Base-by-base conservation (phyloP, 192 early-diverging fungal genomes). In the Linnemannia zychae region DNA sequence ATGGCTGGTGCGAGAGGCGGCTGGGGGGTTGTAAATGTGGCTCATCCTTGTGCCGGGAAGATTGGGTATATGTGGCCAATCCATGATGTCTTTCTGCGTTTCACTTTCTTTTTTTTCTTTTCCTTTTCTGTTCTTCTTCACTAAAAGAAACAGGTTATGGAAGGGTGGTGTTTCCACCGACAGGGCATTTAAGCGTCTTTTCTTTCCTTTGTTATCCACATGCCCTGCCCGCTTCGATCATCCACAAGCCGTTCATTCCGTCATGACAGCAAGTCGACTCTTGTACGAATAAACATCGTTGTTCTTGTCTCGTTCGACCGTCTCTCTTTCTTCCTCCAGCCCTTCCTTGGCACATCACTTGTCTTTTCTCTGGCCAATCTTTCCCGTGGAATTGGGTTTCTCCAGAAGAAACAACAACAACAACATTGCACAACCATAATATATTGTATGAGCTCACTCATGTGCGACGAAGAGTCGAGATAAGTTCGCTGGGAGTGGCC, bases 391-490 rank as follows among this genome's bases (percentile, higher is more conserved):
- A 60, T 60, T 60, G 53, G 53, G 53, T 28, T 60, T 60, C 53
- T 60, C 53, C 53, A 63, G 57, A 63, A 31, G 57, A n/a, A n/a
- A n/a, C n/a, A n/a, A n/a, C n/a, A n/a, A 11, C 28, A 13, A 11
- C 28, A n/a, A 31, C 22, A 31, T n/a, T n/a, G n/a, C n/a, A 11
- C 0, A 63, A 63, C 28, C 28, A 63, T 63, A 63, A 63, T 63
- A 9, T 44, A 44, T 33, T 63, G n/a, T n/a, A 63, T 31, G 57
- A 63, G 28, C 57, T 63, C 57, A 63, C 57, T 63, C 57, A 63
- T 63, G 57, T 63, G 57, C 31, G 28, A 63, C 57, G 57, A 63
- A 63, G 57, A 63, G 57, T 63, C 57, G 57, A 63, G 57, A 63
- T 63, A 31, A 12, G 57, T 63, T 63, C 11, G 24, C 31, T 63